Base-by-base conservation (phyloP, 257 asterid genomes). In the Plectranthus barbatus region DNA sequence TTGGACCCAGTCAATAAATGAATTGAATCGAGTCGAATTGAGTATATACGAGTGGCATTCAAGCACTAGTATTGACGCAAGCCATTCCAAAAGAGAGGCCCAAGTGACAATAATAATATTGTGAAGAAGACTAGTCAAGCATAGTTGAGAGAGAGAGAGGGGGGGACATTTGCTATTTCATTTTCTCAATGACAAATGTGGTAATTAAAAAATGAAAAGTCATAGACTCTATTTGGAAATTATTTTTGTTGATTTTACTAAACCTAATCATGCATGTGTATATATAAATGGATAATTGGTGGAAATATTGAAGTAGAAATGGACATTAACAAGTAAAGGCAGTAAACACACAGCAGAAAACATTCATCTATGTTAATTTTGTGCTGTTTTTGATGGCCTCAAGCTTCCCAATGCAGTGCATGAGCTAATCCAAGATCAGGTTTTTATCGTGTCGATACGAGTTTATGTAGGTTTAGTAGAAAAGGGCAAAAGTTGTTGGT, bases 141-240 rank as follows among this genome's bases (percentile, higher is more conserved):
- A 26, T 26, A 26, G 5, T 26, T 26, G 31, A n/a, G n/a, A n/a
- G n/a, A n/a, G n/a, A n/a, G n/a, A n/a, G 50, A 44, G 75, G 63
- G 65, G 34, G 70, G 21, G 67, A 69, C 52, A 44, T 50, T 70
- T 61, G 50, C 60, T 56, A 64, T 64, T 71, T 31, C 31, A 26
- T 67, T 41, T 64, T 61, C 19, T 60, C 57, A 17, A 67, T 64
- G 14, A 48, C 42, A 26, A 67, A 48, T 39, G 10, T n/a, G 24
- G 39, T 19, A 31, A 44, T 59, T 66, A 60, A 48, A 60, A 66
- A 37, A 47, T 44, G 8, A 9, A 41, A 64, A n/a, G 19, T 9
- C 19, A 36, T 18, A 45, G n/a, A 26, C 2, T 34, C 11, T 34
- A 8, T 34, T 34, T 34, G 40, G 40, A 11, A 34, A 31, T 31